phyloP scores from a whole-genome alignment of 768 basidiomycete species.

The Suillus subaureus region DNA sequence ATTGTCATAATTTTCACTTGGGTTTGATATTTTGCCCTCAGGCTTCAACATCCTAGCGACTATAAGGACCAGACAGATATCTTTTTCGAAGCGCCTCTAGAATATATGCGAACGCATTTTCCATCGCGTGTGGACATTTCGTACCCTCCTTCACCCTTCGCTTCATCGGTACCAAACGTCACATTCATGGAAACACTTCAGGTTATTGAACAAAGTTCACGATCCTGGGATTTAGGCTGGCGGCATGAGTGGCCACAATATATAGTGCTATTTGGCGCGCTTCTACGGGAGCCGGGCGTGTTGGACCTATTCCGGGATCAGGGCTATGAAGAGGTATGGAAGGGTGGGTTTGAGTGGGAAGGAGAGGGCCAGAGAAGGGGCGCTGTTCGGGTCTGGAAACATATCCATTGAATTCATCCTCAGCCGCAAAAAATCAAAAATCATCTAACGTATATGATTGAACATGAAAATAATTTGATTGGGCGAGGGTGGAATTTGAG shows the following conservation, averaged over 20 bases:
- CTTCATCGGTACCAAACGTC: constrained; percentile 52
- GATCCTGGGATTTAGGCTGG: constrained; percentile 45
- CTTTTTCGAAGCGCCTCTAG: constrained; percentile 73
- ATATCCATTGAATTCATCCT: constrained; percentile 9
- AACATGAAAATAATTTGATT: constrained; percentile 6
- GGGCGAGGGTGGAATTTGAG: background rate
- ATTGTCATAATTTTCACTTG: background rate
- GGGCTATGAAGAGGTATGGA: constrained; percentile 70
- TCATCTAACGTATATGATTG: background rate
- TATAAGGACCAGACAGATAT: constrained; percentile 83
- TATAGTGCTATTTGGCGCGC: constrained; percentile 80
- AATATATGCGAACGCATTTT: constrained; percentile 70
- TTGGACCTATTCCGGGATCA: constrained; percentile 45
- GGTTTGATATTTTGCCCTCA: constrained; percentile 24
- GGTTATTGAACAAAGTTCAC: constrained; percentile 30
- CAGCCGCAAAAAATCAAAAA: background rate
- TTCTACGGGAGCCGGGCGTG: constrained; percentile 60
- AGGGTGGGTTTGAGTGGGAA: constrained; percentile 77
- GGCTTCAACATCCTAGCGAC: constrained; percentile 45
- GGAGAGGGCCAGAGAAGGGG: constrained; percentile 59
- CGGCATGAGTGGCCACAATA: constrained; percentile 80
- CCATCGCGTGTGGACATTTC: constrained; percentile 58
- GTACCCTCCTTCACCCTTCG: constrained; percentile 67
- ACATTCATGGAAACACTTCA: constrained; percentile 25
- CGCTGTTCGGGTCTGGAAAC: constrained; percentile 70